Evolutionary conservation across 768 basidiomycete species (phyloP).

Genomic region (Agaricus sinodeliciosus): DNA sequence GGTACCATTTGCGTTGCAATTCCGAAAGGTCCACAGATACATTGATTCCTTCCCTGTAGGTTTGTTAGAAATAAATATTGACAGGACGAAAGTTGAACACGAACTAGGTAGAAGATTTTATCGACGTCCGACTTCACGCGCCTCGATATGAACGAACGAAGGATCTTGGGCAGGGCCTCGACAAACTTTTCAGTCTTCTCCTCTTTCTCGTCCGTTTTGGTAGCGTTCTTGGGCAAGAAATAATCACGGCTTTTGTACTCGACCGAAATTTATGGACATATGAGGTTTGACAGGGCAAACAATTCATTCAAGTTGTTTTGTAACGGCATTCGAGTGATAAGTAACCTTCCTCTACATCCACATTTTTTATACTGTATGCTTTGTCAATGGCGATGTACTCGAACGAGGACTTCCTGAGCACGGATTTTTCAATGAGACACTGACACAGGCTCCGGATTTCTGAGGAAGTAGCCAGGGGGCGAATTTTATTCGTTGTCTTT

Average conservation of each 20-base stretch:
- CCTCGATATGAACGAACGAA: constrained; percentile 89
- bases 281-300: constrained; percentile 85
- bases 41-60: constrained; percentile 92
- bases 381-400: constrained; percentile 99
- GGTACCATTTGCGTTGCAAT: constrained; percentile 98
- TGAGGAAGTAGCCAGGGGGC: constrained; percentile 78
- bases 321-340: constrained; percentile 95
- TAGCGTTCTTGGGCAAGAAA: too few relatives aligned
- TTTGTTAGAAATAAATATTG: background rate
- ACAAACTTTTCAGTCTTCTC: constrained; percentile 90
- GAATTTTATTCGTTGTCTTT: constrained; percentile 86
- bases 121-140: constrained; percentile 97
- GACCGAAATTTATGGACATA: too few relatives aligned
- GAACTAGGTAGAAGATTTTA: constrained; percentile 89
- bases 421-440: constrained; percentile 87
- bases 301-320: constrained; percentile 97
- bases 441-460: constrained; percentile 92
- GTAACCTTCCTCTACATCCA: constrained; percentile 83
- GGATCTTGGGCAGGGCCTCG: constrained; percentile 93
- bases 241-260: too few relatives aligned
- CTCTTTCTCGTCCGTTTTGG: constrained; percentile 55
- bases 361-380: constrained; percentile 98
- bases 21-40: constrained; percentile 96
- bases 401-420: constrained; percentile 91
- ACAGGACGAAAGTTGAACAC: background rate